Evolutionary conservation across 768 basidiomycete genomes (phyloP), one percentile per base, ranked within the genome.

Genomic region (Pseudohyphozyma bogoriensis): DNA sequence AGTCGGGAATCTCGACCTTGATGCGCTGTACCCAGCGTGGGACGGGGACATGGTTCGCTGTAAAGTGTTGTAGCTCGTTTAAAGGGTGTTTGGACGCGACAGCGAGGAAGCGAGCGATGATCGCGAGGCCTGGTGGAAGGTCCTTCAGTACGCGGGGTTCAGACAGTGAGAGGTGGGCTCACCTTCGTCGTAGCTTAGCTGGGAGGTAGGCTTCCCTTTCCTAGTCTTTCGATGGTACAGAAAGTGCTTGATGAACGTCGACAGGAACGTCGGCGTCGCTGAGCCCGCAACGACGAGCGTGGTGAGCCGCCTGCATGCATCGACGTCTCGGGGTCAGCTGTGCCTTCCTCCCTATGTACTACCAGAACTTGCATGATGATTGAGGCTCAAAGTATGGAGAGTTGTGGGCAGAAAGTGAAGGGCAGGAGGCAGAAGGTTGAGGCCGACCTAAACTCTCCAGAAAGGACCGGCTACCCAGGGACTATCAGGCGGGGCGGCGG

Each of bases 61-160:
- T 74, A 56, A 74, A 74, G 11, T 66, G 63, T 60, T 75, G 74
- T 13, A 74, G 67, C 40, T 75, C 74, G 56, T 72, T 72, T 4
- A 75, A 69, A 7, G 72, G 70, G 59, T 73, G 72, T 50, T 65
- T 69, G 49, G 72, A 69, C 2, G 73, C 70, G 54, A 71, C 73
- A 8, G 70, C 70, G 18, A 75, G 60, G 55, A 75, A 75, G 29
- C 69, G 54, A 35, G 71, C 59, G 26, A 74, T 69, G 39, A 75
- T 71, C 55, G 72, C 69, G 42, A 74, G 51, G 6, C 68, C 65
- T 63, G 52, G 37, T 73, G 59, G 35, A 67, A 55, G 3, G 33
- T 4, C 12, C 32, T 42, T 15, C 13, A 28, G 32, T 28, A 12
- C 26, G 12, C 4, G 51, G 36, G 8, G 16, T 29, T n/a, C 4